Percentiles rank a stretch among this genome's conserved stretches.
These are phyloP conservation scores for Trichosporon ovoides DNA, from an alignment of 1,284 basidiomycete species.

Conservation along the genomic window DNA sequence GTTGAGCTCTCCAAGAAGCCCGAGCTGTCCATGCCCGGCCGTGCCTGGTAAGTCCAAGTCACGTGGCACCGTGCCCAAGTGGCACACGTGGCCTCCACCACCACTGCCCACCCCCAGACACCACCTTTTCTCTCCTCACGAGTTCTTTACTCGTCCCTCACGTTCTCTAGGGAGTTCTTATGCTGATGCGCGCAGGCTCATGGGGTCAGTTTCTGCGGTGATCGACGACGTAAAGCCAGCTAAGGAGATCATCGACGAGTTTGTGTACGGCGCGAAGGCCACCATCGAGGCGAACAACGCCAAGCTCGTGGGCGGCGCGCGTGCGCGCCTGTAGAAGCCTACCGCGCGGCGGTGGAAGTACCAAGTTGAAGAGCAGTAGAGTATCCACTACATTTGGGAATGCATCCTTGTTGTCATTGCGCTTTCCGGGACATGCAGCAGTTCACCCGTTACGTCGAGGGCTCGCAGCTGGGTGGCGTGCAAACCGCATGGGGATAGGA, in stretches of 20 bases:
- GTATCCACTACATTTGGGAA: background rate
- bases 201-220: constrained; percentile 71
- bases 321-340: background rate
- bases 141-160: background rate
- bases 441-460: no score
- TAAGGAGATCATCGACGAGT: constrained; percentile 70
- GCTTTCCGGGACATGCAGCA: no score
- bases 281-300: constrained; percentile 11
- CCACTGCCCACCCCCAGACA: background rate
- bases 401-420: no score
- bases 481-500: no score
- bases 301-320: constrained; percentile 6
- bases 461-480: no score
- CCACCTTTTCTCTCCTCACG: background rate
- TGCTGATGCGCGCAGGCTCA: constrained; percentile 51
- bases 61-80: no score
- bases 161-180: background rate
- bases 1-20: constrained; percentile 56
- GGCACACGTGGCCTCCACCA: background rate
- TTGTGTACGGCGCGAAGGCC: constrained; percentile 50
- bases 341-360: background rate
- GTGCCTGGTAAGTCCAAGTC: constrained; percentile 18
- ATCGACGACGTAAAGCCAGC: constrained; percentile 73
- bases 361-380: background rate
- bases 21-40: constrained; percentile 20